A percentile compares a stretch with the other conserved stretches of the same genome.
Evolutionary conservation across 495 filamentous ascomycete species (phyloP).

Genomic region (Talaromyces proteolyticus): DNA sequence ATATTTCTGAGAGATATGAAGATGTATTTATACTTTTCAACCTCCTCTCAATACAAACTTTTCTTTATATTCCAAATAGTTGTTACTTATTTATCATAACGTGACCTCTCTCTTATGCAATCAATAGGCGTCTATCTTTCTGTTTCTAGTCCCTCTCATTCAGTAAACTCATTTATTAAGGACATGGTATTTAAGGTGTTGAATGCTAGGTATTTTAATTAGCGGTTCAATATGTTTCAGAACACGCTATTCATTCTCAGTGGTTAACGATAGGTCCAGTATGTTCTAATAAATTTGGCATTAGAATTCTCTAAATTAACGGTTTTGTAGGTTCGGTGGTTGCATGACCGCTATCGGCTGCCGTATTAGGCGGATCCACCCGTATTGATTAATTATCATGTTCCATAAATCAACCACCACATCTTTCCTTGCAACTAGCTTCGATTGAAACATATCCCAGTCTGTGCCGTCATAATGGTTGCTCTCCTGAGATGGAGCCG

Average conservation of each 20-base stretch:
- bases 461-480: conserved; percentile 4
- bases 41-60: background rate
- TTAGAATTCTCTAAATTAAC: no score
- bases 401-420: no score
- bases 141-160: background rate
- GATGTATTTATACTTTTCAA: background rate
- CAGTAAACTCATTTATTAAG: background rate
- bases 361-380: no score
- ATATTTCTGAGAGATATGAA: no score
- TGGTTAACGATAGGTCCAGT: background rate
- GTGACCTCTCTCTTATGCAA: background rate
- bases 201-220: background rate
- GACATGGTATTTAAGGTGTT: background rate
- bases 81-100: background rate
- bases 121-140: background rate
- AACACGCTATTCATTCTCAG: background rate
- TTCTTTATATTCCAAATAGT: background rate
- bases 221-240: background rate
- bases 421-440: no score
- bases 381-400: no score
- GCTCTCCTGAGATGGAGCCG: conserved; percentile 5
- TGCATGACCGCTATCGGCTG: no score
- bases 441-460: no score
- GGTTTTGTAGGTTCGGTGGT: no score
- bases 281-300: no score